Evolutionary conservation across 345 rosid species (phyloP).

Genomic region (Trapa bicornis): DNA sequence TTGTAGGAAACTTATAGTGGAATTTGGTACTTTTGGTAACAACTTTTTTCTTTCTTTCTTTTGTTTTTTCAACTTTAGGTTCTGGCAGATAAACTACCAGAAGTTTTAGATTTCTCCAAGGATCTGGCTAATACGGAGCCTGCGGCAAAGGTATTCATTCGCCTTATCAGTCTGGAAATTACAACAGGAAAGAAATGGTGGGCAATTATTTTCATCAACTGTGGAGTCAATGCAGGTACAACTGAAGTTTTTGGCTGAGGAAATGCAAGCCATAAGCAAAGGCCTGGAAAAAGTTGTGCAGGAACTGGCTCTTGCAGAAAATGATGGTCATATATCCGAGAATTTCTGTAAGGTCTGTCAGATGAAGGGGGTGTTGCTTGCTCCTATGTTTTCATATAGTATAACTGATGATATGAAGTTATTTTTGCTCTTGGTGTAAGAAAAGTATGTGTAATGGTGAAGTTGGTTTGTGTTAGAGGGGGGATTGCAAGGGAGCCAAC

Average conservation of each 20-base stretch:
- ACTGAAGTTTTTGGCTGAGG: conserved; percentile 87
- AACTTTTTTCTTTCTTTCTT: conserved; percentile 6
- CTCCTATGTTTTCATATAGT: too few species aligned
- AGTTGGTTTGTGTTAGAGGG: too few species aligned
- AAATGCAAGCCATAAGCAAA: conserved; percentile 96
- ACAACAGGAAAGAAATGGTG: background rate
- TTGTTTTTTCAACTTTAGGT: conserved; percentile 36
- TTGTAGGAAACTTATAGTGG: background rate
- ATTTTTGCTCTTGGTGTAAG: too few species aligned
- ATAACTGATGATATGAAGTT: too few species aligned
- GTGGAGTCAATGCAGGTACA: conserved; percentile 45
- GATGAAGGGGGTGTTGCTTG: background rate
- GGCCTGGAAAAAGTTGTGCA: conserved; percentile 88
- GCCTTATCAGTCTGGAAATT: background rate
- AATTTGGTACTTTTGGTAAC: background rate
- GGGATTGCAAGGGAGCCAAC: too few species aligned
- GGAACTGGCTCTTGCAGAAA: conserved; percentile 71
- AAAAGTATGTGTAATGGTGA: too few species aligned
- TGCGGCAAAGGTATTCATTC: conserved; percentile 52
- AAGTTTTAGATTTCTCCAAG: conserved; percentile 65
- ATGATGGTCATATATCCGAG: conserved; percentile 72
- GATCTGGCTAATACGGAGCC: conserved; percentile 58
- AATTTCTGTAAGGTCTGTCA: conserved; percentile 48
- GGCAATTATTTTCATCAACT: background rate
- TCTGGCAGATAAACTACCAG: conserved; percentile 77